Conservation (phyloP, 768 basidiomycete species). For the Glaciozyma martinii region DNA sequence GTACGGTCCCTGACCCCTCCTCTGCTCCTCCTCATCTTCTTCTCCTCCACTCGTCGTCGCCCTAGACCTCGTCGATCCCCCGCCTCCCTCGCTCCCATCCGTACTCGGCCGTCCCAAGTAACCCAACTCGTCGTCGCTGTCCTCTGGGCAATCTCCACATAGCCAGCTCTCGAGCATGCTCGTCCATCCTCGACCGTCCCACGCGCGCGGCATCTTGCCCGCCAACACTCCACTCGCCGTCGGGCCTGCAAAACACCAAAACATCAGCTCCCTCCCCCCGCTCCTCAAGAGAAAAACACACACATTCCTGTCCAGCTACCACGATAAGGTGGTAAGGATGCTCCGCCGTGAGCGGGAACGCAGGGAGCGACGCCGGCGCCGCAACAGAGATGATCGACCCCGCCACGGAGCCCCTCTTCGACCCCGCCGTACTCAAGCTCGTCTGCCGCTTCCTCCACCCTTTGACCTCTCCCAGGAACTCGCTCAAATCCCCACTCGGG, state of each 20-base stretch:
- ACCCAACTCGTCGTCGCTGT: background rate
- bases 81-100: background rate
- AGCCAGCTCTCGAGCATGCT: conserved; percentile 33
- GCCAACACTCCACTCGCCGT: conserved; percentile 21
- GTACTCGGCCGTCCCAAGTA: background rate
- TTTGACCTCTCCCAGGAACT: conserved; percentile 30
- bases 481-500: conserved; percentile 29
- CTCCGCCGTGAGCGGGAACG: conserved; percentile 13
- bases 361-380: conserved; percentile 5
- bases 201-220: conserved; percentile 8
- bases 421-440: background rate
- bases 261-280: background rate
- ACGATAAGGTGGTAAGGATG: conserved; percentile 35
- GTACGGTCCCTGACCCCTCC: conserved; percentile 54
- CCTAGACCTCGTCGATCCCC: background rate
- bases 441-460: conserved; percentile 6
- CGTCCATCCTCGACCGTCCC: conserved; percentile 32
- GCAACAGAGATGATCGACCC: conserved; percentile 6
- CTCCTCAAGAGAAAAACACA: conserved; percentile 1
- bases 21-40: background rate
- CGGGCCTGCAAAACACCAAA: background rate
- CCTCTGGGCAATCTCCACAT: conserved; percentile 25
- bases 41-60: background rate
- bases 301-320: conserved; percentile 32
- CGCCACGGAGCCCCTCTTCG: conserved; percentile 7